Base-by-base conservation (phyloP, 2,329 filamentous ascomycete species). In the Fusarium foetens region DNA sequence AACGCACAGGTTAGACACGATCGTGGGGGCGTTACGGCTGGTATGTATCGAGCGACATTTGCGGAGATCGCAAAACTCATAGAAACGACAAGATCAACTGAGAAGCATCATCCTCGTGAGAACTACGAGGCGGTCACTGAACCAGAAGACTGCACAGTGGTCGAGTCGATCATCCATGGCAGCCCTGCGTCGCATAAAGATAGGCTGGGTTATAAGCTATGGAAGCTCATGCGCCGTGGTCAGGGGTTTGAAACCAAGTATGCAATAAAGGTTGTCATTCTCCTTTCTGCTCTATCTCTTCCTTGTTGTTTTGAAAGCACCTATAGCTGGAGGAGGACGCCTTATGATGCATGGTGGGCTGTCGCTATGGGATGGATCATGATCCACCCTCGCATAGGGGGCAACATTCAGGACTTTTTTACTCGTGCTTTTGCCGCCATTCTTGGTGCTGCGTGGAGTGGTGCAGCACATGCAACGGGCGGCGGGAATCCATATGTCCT, bases 1-100 rank as follows among this genome's bases (percentile, higher is more conserved):
- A 90, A 89, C 73, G 82, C 84, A 6, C 87, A 89, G 70, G 87
- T 90, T 8, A 82, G 87, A 36, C 88, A 90, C 70, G 88, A 90
- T 73, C 82, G 88, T 66, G 88, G 88, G 23, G 87, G 88, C 29
- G 82, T 88, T 25, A 89, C 88, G 8, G 87, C 87, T 9, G 86
- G 86, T 76, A 80, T 81, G 72, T 86, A 86, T 66, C 83, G 84
- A 45, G 79, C 79, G 53, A 86, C 84, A 14, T 86, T 86, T 68
- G 78, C 73, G 19, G 83, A 84, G 51, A 86, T 86, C 51, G 80
- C 80, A 4, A 78, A 76, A 11, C 76, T 85, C n/a, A 80, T 86
- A 36, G 80, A 84, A n/a, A 80, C 79, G 46, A 84, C 85, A 58
- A 83, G 80, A 52, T 80, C 81, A 10, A 77, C 75, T 8, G 81